phyloP scores from a whole-genome alignment of 768 basidiomycete genomes.

The Nidularia sp. region DNA sequence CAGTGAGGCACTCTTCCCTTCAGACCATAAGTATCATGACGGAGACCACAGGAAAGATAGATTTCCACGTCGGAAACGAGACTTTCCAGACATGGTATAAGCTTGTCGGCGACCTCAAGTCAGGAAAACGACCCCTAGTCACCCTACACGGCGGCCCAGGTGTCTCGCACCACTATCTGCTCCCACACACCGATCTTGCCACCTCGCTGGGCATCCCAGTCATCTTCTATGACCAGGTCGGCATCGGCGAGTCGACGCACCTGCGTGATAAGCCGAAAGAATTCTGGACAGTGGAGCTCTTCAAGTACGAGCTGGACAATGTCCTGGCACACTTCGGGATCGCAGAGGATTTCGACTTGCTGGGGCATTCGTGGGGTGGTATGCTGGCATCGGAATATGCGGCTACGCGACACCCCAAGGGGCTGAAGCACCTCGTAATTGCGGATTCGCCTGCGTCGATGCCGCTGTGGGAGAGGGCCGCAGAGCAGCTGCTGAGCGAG shows the following conservation, averaged over 20 bases:
- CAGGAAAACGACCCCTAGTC: conserved; percentile 36
- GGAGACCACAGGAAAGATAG: background rate
- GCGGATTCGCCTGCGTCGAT: conserved; percentile 40
- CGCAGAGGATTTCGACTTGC: conserved; percentile 35
- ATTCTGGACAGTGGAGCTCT: conserved; percentile 50
- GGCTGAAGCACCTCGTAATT: conserved; percentile 42
- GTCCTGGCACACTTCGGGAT: conserved; percentile 41
- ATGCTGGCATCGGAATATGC: conserved; percentile 41
- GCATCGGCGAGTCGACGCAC: conserved; percentile 51
- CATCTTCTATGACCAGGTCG: conserved; percentile 55
- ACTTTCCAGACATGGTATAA: conserved; percentile 46
- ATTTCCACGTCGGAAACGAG: conserved; percentile 9
- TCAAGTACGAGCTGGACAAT: conserved; percentile 47
- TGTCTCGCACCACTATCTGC: conserved; percentile 34
- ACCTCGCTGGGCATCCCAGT: conserved; percentile 34
- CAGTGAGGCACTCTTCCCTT: no score
- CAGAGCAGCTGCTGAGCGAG: conserved; percentile 19
- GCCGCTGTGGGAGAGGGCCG: conserved; percentile 32
- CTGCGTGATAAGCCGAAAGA: conserved; percentile 42
- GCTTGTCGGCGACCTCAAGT: conserved; percentile 37
- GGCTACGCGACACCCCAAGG: conserved; percentile 30
- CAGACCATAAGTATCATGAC: no score
- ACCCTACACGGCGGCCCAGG: conserved; percentile 56
- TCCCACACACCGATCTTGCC: conserved; percentile 33
- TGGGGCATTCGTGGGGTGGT: conserved; percentile 52